Evolutionary conservation across 148 eudicot species (phyloP).

Genomic region (Suaeda aralocaspica): DNA sequence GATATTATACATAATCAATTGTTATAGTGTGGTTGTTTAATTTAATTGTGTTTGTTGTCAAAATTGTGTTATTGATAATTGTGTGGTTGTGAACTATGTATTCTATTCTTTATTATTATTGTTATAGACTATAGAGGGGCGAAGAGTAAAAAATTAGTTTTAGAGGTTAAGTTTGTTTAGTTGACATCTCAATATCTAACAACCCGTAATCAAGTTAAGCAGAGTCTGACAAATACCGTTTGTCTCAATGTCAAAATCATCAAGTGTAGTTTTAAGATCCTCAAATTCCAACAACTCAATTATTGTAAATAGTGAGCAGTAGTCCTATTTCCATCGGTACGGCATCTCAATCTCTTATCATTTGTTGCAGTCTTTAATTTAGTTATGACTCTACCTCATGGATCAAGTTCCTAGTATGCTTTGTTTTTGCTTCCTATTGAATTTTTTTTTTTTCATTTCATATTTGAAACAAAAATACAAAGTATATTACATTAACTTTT

Average conservation of each 20-base stretch:
- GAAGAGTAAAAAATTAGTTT: not conserved
- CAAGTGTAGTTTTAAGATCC: not conserved
- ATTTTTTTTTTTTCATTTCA: no score
- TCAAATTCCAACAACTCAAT: slow-evolving; percentile 8
- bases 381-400: no score
- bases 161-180: slow-evolving; percentile 9
- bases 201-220: not conserved
- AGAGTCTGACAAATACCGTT: slow-evolving; percentile 6
- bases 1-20: not conserved
- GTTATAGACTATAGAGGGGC: no score
- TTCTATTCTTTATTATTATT: no score
- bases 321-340: no score
- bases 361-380: no score
- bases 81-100: not conserved
- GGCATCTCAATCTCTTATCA: not conserved
- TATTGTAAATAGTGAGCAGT: no score
- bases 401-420: no score
- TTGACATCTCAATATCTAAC: slow-evolving; percentile 5
- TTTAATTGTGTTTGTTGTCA: not conserved
- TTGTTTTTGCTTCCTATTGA: no score
- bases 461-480: no score
- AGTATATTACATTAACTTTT: no score
- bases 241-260: not conserved
- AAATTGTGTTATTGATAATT: slow-evolving; percentile 1
- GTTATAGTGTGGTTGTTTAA: not conserved